These are phyloP conservation scores for Didymella sp. DNA, from an alignment of 2,329 filamentous ascomycete species.

Conservation along the genomic window DNA sequence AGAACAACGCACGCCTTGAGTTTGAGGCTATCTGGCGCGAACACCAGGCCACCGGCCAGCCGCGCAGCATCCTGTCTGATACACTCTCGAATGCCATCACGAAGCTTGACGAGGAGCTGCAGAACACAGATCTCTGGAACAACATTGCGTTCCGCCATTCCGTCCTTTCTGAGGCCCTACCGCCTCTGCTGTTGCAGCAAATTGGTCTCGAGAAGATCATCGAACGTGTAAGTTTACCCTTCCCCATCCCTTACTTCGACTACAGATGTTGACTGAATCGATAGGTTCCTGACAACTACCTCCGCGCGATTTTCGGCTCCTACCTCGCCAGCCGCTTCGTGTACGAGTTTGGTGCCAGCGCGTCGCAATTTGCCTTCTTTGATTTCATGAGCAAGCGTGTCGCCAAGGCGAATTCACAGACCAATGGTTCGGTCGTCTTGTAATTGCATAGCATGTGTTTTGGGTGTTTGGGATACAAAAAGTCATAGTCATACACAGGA, in stretches of 20 bases:
- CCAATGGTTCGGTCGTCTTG: background rate
- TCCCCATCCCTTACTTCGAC: too few relatives aligned
- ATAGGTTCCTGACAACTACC: slow-evolving; percentile 85
- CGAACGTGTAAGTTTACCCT: slow-evolving; percentile 68
- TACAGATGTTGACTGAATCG: slow-evolving; percentile 29
- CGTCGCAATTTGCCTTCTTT: slow-evolving; percentile 97
- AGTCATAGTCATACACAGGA: background rate
- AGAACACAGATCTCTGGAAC: slow-evolving; percentile 90
- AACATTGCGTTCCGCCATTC: slow-evolving; percentile 78
- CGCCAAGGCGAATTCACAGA: slow-evolving; percentile 38
- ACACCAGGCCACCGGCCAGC: slow-evolving; percentile 78
- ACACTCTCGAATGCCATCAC: slow-evolving; percentile 91
- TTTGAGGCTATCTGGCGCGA: slow-evolving; percentile 99
- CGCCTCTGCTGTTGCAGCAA: slow-evolving; percentile 82
- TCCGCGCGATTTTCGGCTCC: slow-evolving; percentile 94
- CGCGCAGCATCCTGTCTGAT: slow-evolving; percentile 88
- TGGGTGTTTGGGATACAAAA: background rate
- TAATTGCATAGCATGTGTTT: background rate
- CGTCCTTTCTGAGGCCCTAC: slow-evolving; percentile 84
- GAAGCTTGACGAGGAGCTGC: slow-evolving; percentile 94
- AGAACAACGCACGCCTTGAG: slow-evolving; percentile 88
- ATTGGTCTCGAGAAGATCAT: slow-evolving; percentile 91
- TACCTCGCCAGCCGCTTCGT: slow-evolving; percentile 95
- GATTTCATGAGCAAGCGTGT: slow-evolving; percentile 72
- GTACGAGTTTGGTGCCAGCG: slow-evolving; percentile 90